Evolutionary conservation across 768 basidiomycete genomes (phyloP).

Genomic region (Kwoniella dendrophila): DNA sequence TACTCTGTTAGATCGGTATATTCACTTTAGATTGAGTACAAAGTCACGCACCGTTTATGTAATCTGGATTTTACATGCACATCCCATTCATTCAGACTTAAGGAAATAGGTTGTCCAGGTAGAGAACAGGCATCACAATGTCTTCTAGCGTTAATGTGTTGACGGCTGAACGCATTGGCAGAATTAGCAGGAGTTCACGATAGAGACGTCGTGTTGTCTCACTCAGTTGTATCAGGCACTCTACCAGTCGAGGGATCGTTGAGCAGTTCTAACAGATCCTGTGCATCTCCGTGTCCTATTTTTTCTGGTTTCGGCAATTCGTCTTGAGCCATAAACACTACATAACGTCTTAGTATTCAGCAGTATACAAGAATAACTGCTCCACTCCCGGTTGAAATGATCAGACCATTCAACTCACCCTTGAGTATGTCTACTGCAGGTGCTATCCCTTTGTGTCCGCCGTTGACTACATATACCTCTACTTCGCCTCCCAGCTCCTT

Average conservation of each 20-base stretch:
- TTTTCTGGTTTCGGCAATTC: conserved; percentile 63
- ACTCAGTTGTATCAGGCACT: conserved; percentile 46
- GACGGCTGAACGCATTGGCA: conserved; percentile 38
- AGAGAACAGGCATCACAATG: conserved; percentile 41
- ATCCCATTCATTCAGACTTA: conserved; percentile 35
- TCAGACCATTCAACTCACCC: conserved; percentile 16
- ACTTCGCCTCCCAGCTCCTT: conserved; percentile 56
- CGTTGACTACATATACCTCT: conserved; percentile 47
- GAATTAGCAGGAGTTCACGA: neutral
- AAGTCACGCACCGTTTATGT: conserved; percentile 28
- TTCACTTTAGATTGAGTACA: neutral
- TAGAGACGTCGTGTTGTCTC: neutral
- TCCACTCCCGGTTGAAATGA: neutral
- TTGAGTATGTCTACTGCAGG: conserved; percentile 67
- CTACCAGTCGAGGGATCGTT: neutral
- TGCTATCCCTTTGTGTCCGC: conserved; percentile 63
- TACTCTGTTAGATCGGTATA: neutral
- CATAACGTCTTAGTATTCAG: neutral
- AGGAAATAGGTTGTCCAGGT: conserved; percentile 30
- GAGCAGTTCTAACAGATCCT: conserved; percentile 27
- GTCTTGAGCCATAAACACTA: conserved; percentile 55
- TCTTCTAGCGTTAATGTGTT: conserved; percentile 38
- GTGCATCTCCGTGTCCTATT: conserved; percentile 37
- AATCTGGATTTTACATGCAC: conserved; percentile 22
- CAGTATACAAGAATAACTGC: neutral